Evolutionary conservation across 164 flowering plant species (phyloP).

Genomic region (Cinnamomum chago): DNA sequence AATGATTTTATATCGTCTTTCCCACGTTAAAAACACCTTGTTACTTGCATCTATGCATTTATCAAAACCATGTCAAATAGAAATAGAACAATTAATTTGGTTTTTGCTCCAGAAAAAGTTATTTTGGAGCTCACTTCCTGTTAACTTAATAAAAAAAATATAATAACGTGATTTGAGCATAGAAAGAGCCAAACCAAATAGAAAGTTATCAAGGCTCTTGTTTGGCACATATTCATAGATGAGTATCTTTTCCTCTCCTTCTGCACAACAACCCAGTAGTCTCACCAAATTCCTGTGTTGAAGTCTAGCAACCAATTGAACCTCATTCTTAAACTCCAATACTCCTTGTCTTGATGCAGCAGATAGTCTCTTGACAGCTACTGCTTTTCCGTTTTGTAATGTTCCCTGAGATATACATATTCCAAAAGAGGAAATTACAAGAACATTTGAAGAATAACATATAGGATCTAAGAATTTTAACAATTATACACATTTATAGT

Average conservation of each 20-base stretch:
- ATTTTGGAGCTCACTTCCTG: neutral
- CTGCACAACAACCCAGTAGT: constrained; percentile 37
- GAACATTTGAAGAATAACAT: neutral
- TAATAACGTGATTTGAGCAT: neutral
- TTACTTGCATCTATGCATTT: neutral
- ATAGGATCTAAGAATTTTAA: neutral
- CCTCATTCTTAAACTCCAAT: constrained; percentile 32
- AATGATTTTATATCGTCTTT: constrained; percentile 21
- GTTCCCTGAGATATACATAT: constrained; percentile 17
- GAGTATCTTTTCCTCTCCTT: constrained; percentile 64
- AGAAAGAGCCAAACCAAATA: constrained; percentile 36
- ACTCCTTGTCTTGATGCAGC: constrained; percentile 29
- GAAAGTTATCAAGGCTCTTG: constrained; percentile 55
- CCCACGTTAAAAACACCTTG: constrained; percentile 12
- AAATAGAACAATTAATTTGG: neutral
- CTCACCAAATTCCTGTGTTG: constrained; percentile 39
- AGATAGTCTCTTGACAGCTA: constrained; percentile 44
- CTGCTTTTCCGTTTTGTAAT: constrained; percentile 22
- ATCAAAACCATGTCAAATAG: neutral
- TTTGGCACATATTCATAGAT: constrained; percentile 74
- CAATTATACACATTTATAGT: neutral
- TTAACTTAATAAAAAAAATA: neutral
- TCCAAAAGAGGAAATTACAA: neutral
- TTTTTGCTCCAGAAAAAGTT: neutral
- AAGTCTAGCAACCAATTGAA: constrained; percentile 32